Percentiles rank a stretch among this genome's conserved stretches.
Evolutionary conservation across 2,329 filamentous ascomycete genomes (phyloP).

Genomic region (Colletotrichum zoysiae): DNA sequence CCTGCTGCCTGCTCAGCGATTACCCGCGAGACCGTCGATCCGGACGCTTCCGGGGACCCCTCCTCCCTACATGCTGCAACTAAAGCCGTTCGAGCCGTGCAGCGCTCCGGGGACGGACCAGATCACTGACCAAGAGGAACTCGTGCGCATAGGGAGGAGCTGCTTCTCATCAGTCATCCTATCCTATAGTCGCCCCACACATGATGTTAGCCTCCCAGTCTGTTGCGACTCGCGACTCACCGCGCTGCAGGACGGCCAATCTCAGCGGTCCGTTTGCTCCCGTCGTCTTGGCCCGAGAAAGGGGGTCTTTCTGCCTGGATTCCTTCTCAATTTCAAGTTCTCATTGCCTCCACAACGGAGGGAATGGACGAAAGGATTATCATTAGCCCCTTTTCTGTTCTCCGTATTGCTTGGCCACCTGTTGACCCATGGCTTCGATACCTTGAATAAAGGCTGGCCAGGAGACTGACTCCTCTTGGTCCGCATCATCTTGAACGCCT

Average conservation of each 20-base stretch:
- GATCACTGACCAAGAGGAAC: background rate
- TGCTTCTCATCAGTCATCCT: background rate
- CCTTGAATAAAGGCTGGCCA: background rate
- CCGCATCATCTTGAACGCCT: background rate
- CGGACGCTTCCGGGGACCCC: background rate
- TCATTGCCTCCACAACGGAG: background rate
- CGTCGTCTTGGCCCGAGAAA: background rate
- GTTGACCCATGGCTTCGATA: background rate
- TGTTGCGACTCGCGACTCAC: background rate
- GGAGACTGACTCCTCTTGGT: background rate
- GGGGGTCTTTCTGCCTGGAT: background rate
- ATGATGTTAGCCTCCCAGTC: background rate
- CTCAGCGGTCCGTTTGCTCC: background rate
- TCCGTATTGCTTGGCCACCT: background rate
- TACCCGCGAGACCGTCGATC: slow-evolving; percentile 6
- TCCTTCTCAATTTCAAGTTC: background rate
- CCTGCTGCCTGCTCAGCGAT: slow-evolving; percentile 34
- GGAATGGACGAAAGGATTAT: background rate
- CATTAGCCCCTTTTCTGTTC: background rate
- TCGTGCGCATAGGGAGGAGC: too few relatives aligned
- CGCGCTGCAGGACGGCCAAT: background rate
- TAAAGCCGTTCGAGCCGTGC: background rate
- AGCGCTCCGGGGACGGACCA: background rate
- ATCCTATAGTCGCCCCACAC: background rate
- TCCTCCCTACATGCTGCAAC: background rate